Evolutionary conservation across 179 eudicot species (phyloP).

Genomic region (Heliamphora ciliata): DNA sequence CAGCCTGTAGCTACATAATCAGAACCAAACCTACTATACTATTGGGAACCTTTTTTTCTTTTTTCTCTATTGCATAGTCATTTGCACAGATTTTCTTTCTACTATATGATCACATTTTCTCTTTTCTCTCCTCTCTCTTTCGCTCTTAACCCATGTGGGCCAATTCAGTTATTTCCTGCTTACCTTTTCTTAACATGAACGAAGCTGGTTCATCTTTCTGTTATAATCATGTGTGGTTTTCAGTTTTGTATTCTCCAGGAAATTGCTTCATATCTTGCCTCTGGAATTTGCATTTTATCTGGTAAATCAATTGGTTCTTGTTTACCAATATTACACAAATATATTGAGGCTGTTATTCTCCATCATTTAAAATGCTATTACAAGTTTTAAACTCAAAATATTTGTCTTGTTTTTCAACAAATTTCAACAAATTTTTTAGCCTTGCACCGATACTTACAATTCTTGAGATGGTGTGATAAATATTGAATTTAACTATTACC

Average conservation of each 20-base stretch:
- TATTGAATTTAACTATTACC: conserved; percentile 12
- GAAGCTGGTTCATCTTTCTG: neutral
- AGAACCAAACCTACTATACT: neutral
- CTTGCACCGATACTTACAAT: conserved; percentile 19
- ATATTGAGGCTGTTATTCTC: neutral
- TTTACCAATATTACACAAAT: neutral
- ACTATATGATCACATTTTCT: neutral
- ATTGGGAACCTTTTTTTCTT: neutral
- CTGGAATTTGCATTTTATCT: neutral
- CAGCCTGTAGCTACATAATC: neutral
- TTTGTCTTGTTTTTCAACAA: neutral
- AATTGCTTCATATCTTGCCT: neutral
- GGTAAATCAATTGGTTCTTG: neutral
- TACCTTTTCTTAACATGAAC: neutral
- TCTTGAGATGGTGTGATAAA: conserved; percentile 17
- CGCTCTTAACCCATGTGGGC: neutral
- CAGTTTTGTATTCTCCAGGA: neutral
- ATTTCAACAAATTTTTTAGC: neutral
- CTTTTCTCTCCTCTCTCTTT: neutral
- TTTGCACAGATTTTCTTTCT: no score
- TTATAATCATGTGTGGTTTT: neutral
- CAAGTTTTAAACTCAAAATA: neutral
- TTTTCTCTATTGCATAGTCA: no score
- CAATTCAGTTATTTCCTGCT: neutral
- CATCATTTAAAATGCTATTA: neutral